phyloP scores from a whole-genome alignment of 202 grass and related monocot species.

The Carex arenaria region DNA sequence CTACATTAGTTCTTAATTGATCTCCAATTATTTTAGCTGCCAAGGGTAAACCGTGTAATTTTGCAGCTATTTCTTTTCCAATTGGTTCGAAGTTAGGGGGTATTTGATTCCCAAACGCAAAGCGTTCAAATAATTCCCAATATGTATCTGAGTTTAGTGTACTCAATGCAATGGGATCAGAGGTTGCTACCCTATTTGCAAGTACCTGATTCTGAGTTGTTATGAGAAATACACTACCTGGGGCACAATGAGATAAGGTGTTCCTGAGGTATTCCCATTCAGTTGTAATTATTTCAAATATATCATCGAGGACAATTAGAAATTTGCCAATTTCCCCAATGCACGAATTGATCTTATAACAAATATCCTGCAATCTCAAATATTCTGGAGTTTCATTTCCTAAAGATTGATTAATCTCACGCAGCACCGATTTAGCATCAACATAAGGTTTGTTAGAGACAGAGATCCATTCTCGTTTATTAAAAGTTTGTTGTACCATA shows the following conservation, averaged over 20 bases:
- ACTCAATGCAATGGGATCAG: conserved; percentile 18
- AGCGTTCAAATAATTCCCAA: conserved; percentile 32
- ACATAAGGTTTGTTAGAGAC: neutral
- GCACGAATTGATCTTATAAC: too few species aligned
- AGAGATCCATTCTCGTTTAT: conserved; percentile 33
- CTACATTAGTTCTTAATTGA: neutral
- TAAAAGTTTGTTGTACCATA: conserved; percentile 21
- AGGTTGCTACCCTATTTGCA: neutral
- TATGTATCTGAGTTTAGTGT: conserved; percentile 14
- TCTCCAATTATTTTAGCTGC: conserved; percentile 31
- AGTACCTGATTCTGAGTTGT: conserved; percentile 33
- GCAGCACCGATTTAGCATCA: neutral
- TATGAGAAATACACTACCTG: conserved; percentile 45
- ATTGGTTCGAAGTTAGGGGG: conserved; percentile 7
- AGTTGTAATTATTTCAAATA: conserved; percentile 3
- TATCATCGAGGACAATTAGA: conserved; percentile 49
- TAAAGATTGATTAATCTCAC: conserved; percentile 30
- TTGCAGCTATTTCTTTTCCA: conserved; percentile 27
- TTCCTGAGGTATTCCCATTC: conserved; percentile 26
- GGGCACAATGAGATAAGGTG: neutral
- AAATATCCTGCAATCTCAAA: neutral
- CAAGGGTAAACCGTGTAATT: conserved; percentile 31
- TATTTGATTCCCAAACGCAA: conserved; percentile 6
- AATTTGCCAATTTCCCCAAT: conserved; percentile 13
- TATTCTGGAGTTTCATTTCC: neutral